phyloP scores from a whole-genome alignment of 1,139 yeast genomes.

The Diutina pseudorugosa region DNA sequence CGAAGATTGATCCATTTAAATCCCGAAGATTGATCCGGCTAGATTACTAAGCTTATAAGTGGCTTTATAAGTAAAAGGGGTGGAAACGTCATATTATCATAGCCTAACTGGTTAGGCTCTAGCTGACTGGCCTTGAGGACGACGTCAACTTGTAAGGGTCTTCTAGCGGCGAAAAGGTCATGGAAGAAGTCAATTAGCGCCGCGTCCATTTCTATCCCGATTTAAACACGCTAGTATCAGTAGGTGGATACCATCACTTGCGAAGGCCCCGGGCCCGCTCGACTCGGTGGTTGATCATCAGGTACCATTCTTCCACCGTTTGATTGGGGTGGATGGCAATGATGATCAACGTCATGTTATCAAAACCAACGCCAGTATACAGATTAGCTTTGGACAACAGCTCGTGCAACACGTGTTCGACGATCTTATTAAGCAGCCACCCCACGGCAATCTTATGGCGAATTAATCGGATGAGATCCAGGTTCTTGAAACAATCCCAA shows the following conservation, averaged over 20 bases:
- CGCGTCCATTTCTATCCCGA: neutral
- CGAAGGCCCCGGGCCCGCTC: neutral
- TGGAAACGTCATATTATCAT: neutral
- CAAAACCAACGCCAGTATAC: constrained; percentile 68
- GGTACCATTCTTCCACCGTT: constrained; percentile 43
- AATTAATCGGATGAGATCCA: constrained; percentile 38
- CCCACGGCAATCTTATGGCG: constrained; percentile 48
- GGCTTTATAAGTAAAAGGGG: no score
- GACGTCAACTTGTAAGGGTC: neutral
- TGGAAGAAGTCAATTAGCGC: neutral
- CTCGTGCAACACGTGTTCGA: constrained; percentile 48
- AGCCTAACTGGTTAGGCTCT: neutral
- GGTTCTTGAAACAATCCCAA: constrained; percentile 66
- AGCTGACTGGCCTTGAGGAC: neutral
- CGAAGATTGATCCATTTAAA: no score
- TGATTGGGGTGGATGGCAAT: constrained; percentile 43
- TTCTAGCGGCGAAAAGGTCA: neutral
- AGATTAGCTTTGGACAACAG: constrained; percentile 65
- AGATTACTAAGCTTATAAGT: no score
- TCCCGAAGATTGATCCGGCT: no score
- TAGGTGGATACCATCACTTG: neutral
- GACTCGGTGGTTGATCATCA: neutral
- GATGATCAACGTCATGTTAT: constrained; percentile 64
- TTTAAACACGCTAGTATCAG: neutral
- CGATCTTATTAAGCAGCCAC: constrained; percentile 44